These are phyloP conservation scores for Globisporangium apiculatum DNA, from an alignment of 352 stramenopile species.

Conservation along the genomic window DNA sequence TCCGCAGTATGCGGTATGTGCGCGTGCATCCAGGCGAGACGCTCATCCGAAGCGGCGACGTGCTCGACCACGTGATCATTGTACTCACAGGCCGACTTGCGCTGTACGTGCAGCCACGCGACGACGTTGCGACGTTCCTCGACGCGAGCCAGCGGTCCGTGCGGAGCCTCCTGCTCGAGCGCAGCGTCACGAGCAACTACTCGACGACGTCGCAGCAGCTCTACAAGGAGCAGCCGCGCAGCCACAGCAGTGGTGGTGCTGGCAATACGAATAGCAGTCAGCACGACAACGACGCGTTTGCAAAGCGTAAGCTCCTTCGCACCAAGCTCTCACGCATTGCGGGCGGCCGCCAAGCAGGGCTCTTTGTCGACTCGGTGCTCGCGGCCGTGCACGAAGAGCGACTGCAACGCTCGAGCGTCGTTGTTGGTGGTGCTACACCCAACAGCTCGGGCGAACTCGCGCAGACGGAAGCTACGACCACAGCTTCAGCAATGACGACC, in stretches of 20 bases:
- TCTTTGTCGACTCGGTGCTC: slow-evolving; percentile 47
- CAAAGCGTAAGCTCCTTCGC: slow-evolving; percentile 12
- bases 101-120: slow-evolving; percentile 30
- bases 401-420: slow-evolving; percentile 7
- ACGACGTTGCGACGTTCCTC: slow-evolving; percentile 30
- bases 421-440: not conserved
- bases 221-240: slow-evolving; percentile 14
- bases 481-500: slow-evolving; percentile 6
- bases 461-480: not conserved
- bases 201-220: slow-evolving; percentile 60
- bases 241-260: not conserved
- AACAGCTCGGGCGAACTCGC: not conserved
- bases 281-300: not conserved
- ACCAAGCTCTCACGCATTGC: slow-evolving; percentile 13
- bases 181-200: slow-evolving; percentile 58
- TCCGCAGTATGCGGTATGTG: slow-evolving; percentile 25
- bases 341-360: slow-evolving; percentile 5
- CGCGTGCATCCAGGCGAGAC: slow-evolving; percentile 30
- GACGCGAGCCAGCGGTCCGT: slow-evolving; percentile 52
- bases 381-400: slow-evolving; percentile 32
- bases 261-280: not conserved
- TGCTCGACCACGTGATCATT: slow-evolving; percentile 36
- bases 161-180: slow-evolving; percentile 46
- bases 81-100: slow-evolving; percentile 36
- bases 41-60: slow-evolving; percentile 29